Base-by-base conservation (phyloP, 2,329 filamentous ascomycete genomes). In the Davidsoniella australis region DNA sequence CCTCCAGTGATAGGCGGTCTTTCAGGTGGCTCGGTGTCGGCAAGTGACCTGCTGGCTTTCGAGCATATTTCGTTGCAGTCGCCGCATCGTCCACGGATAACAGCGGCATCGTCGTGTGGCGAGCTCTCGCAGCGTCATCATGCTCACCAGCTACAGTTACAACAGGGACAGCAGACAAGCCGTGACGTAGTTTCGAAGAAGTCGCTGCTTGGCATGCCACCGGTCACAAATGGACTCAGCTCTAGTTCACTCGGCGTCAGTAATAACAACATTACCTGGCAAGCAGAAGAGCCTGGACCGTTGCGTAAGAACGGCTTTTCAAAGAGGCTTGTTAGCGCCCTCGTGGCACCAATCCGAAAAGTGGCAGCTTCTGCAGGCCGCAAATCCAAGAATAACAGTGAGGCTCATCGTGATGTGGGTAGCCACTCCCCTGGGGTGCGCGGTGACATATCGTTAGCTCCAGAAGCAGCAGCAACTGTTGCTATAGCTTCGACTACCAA, bases 11-110 rank as follows among this genome's bases (percentile, higher is more conserved):
- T 37, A 18, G 23, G 48, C 43, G 23, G n/a, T 16, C 38, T 43
- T 7, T 29, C 23, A 40, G 24, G 29, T 17, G 17, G 26, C 8
- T 42, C 49, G 9, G 45, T 38, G 9, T 51, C 49, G 16, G 33
- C 45, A 33, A 43, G 44, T 44, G 49, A 51, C 18, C 23, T 51
- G 16, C 33, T 51, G 36, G 44, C 41, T 8, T 29, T 51, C n/a
- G 33, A 42, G 41, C 26, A 45, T 12, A 51, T 51, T n/a, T 43
- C 49, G 5, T 20, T 51, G 18, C 41, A 48, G 39, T 47, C 49
- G 10, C 49, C 49, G 14, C 49, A 41, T 14, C 26, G 41, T 14
- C 45, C 49, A 3, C 49, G 49, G 14, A 51, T 51, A 18, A 33
- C 41, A 9, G 18, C 38, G 16, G 40, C 12, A 29, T 44, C 40